Conservation (phyloP, 2,329 filamentous ascomycete species). For the Rachicladosporium sp. region DNA sequence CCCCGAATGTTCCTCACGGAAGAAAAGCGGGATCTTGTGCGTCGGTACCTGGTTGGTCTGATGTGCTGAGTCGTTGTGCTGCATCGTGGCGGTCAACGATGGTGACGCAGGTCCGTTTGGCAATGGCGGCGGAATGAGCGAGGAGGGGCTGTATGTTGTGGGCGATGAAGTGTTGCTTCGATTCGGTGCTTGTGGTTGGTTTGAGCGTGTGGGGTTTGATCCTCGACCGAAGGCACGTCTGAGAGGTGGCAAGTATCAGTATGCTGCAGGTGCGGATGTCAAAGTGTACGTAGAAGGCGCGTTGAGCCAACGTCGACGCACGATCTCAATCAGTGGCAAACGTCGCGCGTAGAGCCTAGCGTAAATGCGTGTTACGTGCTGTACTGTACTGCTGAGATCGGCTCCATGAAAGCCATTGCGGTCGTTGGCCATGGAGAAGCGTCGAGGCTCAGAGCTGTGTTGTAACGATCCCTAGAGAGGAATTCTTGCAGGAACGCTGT, state of each 20-base stretch:
- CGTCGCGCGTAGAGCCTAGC: no score
- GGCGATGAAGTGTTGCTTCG: conserved; percentile 21
- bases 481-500: no score
- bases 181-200: conserved; percentile 18
- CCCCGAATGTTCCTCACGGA: conserved; percentile 62
- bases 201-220: conserved; percentile 12
- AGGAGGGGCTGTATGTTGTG: conserved; percentile 19
- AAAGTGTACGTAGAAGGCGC: no score
- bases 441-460: no score
- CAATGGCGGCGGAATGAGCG: conserved; percentile 15
- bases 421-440: no score
- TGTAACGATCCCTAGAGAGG: no score
- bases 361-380: no score
- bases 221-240: conserved; percentile 22
- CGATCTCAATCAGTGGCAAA: no score
- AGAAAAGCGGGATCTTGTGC: conserved; percentile 60
- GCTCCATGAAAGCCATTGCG: no score
- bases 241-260: background rate
- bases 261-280: no score
- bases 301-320: no score
- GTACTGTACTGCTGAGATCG: no score
- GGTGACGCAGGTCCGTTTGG: conserved; percentile 22
- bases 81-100: conserved; percentile 50
- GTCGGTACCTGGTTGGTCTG: conserved; percentile 21
- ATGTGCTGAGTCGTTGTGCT: conserved; percentile 48